Base-by-base conservation (phyloP, 805 yeast genomes). In the Wickerhamiella slavikovae region DNA sequence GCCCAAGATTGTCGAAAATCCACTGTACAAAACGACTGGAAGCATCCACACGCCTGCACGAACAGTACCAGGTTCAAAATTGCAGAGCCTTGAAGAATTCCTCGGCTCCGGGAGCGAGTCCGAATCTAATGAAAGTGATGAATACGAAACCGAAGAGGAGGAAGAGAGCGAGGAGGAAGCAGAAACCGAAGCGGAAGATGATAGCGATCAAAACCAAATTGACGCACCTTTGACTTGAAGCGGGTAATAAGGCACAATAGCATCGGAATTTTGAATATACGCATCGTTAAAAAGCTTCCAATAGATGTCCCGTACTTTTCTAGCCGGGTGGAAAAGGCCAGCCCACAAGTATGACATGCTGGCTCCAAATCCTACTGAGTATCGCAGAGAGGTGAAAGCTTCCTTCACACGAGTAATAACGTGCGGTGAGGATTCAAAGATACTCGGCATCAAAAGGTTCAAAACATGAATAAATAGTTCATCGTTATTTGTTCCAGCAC, bases 371-470 rank as follows among this genome's bases (percentile, higher is more conserved):
- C 99, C 99, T 10, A 83, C 48, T 0, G 73, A 73, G 27, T 62
- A 55, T 21, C 85, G 57, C 17, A 80, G 46, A 2, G 78, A 73
- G 35, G 76, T 82, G 17, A 89, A 57, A 31, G 83, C 75, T 32
- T 80, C 95, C 27, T 77, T 38, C 2, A 89, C 70, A 38, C 96
- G 66, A 7, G 58, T 62, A 33, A 83, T 82, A 10, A 83, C 95
- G 50, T 89, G 99, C 0, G 96, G 96, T 0, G 95, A 82, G 1
- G 93, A 77, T 49, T 85, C 99, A 47, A 68, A 82, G 2, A 89
- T 58, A 47, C 89, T 89, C 2, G 99, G 98, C 51, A 82, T 53
- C 14, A 89, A 50, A 29, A 83, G 57, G 46, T 89, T 80, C 44
- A 89, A 54, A 34, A 71, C 64, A 48, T 89, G 94, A 8, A 79